Evolutionary conservation across 768 basidiomycete species (phyloP), one percentile per base, ranked within the genome.

Genomic region (Psilocybe azurescens): DNA sequence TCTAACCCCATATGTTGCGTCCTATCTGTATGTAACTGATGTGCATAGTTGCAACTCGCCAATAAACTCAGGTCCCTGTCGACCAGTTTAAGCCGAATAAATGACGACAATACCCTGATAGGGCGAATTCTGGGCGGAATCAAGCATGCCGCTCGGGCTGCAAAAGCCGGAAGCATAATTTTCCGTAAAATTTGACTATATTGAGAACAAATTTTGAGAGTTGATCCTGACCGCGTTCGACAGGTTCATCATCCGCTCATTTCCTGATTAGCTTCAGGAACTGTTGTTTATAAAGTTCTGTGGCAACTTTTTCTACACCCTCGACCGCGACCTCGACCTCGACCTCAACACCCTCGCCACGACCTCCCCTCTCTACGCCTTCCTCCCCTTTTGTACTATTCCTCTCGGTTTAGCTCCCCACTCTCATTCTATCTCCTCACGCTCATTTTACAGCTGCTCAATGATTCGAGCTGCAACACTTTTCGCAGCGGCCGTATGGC

Each of bases 241-340:
- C 11, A 44, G 29, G 33, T 24, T 29, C 47, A 29, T 29, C 41
- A 38, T 28, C 59, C 66, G 66, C 60, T 64, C 56, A 64, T 58
- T 62, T 64, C 62, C 63, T 62, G 66, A 67, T 67, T 62, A 50
- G 64, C 60, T 49, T 59, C 55, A 48, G 50, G 55, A 36, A 49
- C 55, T 33, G 59, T 53, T 56, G 63, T 39, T 59, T 62, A 61
- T 60, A 61, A 59, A 54, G 53, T 57, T n/a, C 38, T 32, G 18
- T 30, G 36, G 13, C 44, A 51, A 38, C 60, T 29, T 59, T 59
- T 52, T 20, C 41, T 24, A 30, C 41, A 29, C 30, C 39, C 39
- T 55, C 38, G 44, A 41, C 44, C 51, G 50, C 58, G 54, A 53
- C 60, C 52, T 57, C 51, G 11, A 36, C 33, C 33, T 11, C 11